Conservation (phyloP, 306 rosid genomes). For the Echinosophora koreensis region DNA sequence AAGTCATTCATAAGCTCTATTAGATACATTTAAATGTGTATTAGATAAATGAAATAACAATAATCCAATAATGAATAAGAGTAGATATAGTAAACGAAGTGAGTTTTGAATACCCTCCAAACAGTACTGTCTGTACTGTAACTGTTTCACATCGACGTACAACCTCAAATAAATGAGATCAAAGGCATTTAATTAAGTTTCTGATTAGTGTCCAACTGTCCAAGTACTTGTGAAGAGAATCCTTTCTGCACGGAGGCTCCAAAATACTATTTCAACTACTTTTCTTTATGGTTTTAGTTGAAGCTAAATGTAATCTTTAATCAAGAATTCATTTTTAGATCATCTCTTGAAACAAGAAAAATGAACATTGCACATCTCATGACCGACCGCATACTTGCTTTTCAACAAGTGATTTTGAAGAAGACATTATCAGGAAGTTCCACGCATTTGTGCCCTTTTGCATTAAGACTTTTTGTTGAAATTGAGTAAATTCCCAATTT, state of each 20-base stretch:
- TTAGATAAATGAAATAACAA: too few species aligned
- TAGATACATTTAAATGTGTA: too few species aligned
- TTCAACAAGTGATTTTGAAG: background rate
- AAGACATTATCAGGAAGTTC: background rate
- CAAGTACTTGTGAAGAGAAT: background rate
- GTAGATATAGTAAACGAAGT: too few species aligned
- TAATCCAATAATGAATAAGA: too few species aligned
- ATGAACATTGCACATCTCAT: constrained; percentile 2
- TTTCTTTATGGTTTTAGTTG: background rate
- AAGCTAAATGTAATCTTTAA: background rate
- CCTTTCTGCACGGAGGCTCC: background rate
- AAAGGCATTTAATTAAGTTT: background rate
- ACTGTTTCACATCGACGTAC: background rate
- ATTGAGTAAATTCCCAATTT: background rate
- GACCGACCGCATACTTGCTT: background rate
- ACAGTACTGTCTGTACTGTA: too few species aligned
- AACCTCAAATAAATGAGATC: background rate
- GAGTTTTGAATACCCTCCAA: too few species aligned
- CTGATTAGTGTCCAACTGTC: background rate
- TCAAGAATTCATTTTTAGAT: background rate
- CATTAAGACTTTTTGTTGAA: constrained; percentile 5
- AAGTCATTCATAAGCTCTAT: too few species aligned
- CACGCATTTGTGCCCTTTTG: background rate
- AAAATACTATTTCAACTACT: background rate
- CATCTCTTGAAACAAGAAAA: background rate